Evolutionary conservation across 2,329 filamentous ascomycete genomes (phyloP), one percentile per base, ranked within the genome.

Genomic region (Claviceps sp.): DNA sequence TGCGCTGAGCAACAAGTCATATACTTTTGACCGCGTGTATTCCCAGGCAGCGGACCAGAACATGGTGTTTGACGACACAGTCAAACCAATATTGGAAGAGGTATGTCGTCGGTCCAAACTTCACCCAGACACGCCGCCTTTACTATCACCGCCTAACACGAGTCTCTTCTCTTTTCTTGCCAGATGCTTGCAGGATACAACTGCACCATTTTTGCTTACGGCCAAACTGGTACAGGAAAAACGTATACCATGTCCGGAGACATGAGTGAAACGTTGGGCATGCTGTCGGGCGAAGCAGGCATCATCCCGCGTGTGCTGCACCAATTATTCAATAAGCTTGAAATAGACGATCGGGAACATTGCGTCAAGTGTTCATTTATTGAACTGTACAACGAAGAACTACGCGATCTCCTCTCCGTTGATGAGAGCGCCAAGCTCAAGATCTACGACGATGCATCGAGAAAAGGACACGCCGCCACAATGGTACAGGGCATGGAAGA

Each of bases 241-340:
- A 98, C 93, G 14, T 98, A 98, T 68, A 98, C 93, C 24, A 98
- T 98, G 93, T 95, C 91, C 0, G 93, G 93, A 52, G 91, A 98
- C 67, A 96, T 98, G 81, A 87, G 80, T 14, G 87, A 96, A 60
- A 88, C 82, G 0, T 70, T 89, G 40, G 89, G 91, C 1, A 82
- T 95, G 54, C 75, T 95, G 14, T 91, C 91, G 1, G 93, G 97
- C 64, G 85, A 83, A 41, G 93, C 94, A 30, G 93, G 93, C 60
- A 97, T 98, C 60, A 93, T 98, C 56, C 94, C 94, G 24, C 84
- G 94, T 48, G 89, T 90, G 0, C 73, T 98, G 0, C 85, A 96
- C 62, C 80, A 86, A 0, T 76, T 98, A 0, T 98, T 98, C 68
- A 78, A 80, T 58, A 91, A 87, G 63, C 80, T 98, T 6, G 87